Conservation (phyloP, 345 rosid species). For the Eucalyptus marginata region DNA sequence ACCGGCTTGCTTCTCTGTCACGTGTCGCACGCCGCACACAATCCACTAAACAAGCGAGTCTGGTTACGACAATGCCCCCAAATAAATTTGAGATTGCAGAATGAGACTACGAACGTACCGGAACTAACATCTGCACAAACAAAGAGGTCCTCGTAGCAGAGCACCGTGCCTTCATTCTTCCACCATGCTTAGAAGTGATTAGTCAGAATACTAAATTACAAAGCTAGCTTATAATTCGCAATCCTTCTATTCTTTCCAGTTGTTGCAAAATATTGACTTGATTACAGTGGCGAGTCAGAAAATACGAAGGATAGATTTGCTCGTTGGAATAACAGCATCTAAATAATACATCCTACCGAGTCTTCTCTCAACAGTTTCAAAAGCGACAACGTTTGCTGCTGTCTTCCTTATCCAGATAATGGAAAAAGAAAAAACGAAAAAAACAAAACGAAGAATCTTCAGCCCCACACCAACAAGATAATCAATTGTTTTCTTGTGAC, state of each 20-base stretch:
- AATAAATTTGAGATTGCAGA: background rate
- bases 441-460: background rate
- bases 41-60: background rate
- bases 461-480: background rate
- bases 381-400: background rate
- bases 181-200: background rate
- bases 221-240: background rate
- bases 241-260: background rate
- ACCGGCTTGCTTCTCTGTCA: background rate
- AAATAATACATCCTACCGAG: background rate
- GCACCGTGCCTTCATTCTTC: background rate
- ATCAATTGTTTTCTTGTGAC: background rate
- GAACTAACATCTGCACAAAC: background rate
- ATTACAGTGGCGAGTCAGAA: background rate
- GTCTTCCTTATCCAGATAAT: background rate
- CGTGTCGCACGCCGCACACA: background rate
- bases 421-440: background rate
- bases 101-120: background rate
- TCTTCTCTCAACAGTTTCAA: background rate
- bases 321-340: background rate
- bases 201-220: background rate
- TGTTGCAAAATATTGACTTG: background rate
- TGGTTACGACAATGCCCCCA: background rate
- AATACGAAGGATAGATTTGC: background rate
- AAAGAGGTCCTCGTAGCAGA: background rate